phyloP scores from a whole-genome alignment of 2,329 filamentous ascomycete genomes.

The Penicillium griseofulvum region DNA sequence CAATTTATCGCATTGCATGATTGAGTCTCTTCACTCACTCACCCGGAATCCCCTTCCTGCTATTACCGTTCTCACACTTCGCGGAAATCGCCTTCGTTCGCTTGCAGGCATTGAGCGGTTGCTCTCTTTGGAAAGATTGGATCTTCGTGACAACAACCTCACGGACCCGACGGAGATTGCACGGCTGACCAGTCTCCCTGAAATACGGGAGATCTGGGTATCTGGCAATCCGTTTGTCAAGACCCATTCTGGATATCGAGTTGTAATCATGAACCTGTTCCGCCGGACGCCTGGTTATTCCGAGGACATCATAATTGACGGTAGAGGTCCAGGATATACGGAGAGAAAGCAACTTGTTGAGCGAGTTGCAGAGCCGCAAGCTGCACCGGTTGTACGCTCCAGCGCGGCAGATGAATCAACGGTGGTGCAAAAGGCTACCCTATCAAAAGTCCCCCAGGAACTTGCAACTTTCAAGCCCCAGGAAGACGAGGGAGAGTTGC shows the following conservation, averaged over 20 bases:
- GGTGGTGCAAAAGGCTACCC: slow-evolving; percentile 65
- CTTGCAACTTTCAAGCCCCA: slow-evolving; percentile 9
- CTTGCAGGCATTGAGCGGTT: slow-evolving; percentile 88
- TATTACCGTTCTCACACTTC: slow-evolving; percentile 87
- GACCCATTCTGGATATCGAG: slow-evolving; percentile 78
- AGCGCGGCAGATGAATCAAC: slow-evolving; percentile 61
- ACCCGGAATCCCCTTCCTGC: slow-evolving; percentile 80
- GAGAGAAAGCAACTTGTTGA: slow-evolving; percentile 85
- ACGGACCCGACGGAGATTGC: slow-evolving; percentile 90
- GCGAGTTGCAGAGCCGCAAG: slow-evolving; percentile 70
- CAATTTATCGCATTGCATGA: slow-evolving; percentile 97
- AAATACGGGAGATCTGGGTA: slow-evolving; percentile 90
- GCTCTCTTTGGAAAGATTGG: slow-evolving; percentile 81
- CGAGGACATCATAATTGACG: slow-evolving; percentile 87
- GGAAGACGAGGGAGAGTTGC: slow-evolving; percentile 16
- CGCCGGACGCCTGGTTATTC: slow-evolving; percentile 83
- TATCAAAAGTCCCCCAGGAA: slow-evolving; percentile 15
- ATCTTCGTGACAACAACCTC: slow-evolving; percentile 85
- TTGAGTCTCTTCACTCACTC: slow-evolving; percentile 85
- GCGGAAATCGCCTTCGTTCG: slow-evolving; percentile 81
- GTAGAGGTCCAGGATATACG: slow-evolving; percentile 74
- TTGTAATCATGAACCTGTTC: slow-evolving; percentile 95
- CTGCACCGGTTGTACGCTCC: slow-evolving; percentile 74
- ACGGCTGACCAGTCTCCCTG: slow-evolving; percentile 82
- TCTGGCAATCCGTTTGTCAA: slow-evolving; percentile 88